Conservation (phyloP, 2,329 filamentous ascomycete species). For the Escovopsis weberi region DNA sequence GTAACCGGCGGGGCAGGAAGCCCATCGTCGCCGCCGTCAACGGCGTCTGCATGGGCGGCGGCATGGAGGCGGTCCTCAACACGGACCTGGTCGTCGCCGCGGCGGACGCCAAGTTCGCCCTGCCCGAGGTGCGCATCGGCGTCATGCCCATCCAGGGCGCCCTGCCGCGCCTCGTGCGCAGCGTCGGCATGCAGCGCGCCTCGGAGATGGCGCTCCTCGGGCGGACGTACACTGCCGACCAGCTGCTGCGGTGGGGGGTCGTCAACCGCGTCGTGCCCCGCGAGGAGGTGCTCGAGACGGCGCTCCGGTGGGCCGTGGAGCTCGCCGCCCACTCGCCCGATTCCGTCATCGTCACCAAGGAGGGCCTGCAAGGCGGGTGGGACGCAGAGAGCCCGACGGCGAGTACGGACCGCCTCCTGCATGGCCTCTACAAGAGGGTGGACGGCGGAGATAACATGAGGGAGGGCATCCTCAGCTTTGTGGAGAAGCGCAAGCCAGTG, state of each 20-base stretch:
- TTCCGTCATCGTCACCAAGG: conserved; percentile 57
- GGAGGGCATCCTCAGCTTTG: conserved; percentile 62
- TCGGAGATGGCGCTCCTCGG: conserved; percentile 58
- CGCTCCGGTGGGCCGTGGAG: conserved; percentile 44
- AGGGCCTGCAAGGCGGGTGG: conserved; percentile 60
- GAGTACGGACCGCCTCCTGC: conserved; percentile 41
- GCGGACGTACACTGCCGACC: conserved; percentile 39
- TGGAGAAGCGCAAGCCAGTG: conserved; percentile 55
- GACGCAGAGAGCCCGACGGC: conserved; percentile 51
- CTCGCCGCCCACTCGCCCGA: conserved; percentile 60
- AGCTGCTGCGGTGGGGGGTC: conserved; percentile 51
- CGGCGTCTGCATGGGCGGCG: conserved; percentile 59
- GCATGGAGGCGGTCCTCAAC: conserved; percentile 63
- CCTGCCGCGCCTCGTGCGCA: conserved; percentile 49
- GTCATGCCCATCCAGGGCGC: conserved; percentile 59
- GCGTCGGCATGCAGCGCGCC: conserved; percentile 53
- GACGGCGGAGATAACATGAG: conserved; percentile 56
- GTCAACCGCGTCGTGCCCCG: conserved; percentile 48
- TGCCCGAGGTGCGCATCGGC: conserved; percentile 59
- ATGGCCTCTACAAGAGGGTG: conserved; percentile 44
- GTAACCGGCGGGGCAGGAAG: conserved; percentile 53
- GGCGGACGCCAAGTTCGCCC: conserved; percentile 42
- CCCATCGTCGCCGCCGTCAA: conserved; percentile 66
- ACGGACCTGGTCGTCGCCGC: conserved; percentile 56
- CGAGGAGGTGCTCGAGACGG: conserved; percentile 36